Evolutionary conservation across 192 early-diverging fungal species (phyloP).

Genomic region (Phlyctochytrium bullatum): DNA sequence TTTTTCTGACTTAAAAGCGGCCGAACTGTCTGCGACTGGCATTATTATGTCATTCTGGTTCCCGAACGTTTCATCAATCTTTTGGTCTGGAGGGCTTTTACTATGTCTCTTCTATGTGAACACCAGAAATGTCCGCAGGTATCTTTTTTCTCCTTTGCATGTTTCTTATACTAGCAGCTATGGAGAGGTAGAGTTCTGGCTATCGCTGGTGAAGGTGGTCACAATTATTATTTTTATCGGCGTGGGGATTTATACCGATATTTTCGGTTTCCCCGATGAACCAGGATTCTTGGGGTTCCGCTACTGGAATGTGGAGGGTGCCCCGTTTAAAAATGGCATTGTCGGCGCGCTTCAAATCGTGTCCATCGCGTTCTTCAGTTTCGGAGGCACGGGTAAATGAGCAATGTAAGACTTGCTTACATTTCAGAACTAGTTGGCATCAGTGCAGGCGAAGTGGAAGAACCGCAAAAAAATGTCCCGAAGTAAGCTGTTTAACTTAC

Average conservation of each 20-base stretch:
- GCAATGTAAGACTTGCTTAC: constrained; percentile 11
- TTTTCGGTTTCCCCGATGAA: constrained; percentile 25
- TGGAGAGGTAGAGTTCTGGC: constrained; percentile 85
- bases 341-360: constrained; percentile 44
- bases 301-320: constrained; percentile 54
- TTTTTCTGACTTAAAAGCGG: constrained; percentile 42
- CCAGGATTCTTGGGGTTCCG: constrained; percentile 19
- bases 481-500: constrained; percentile 25
- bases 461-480: constrained; percentile 56
- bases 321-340: constrained; percentile 58
- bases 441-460: constrained; percentile 59
- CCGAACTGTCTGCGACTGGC: constrained; percentile 77
- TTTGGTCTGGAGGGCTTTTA: constrained; percentile 55
- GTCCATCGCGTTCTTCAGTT: constrained; percentile 53
- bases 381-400: constrained; percentile 42
- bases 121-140: constrained; percentile 15
- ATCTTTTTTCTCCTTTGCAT: not conserved
- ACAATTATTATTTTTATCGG: constrained; percentile 41
- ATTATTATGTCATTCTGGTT: constrained; percentile 76
- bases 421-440: constrained; percentile 59
- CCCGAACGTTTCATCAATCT: constrained; percentile 50
- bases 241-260: constrained; percentile 33
- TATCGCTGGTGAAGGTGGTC: constrained; percentile 53
- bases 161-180: constrained; percentile 71
- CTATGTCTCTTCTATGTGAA: constrained; percentile 70